Evolutionary conservation across 2,329 filamentous ascomycete genomes (phyloP).

Genomic region (Drechslerella coelobrocha): DNA sequence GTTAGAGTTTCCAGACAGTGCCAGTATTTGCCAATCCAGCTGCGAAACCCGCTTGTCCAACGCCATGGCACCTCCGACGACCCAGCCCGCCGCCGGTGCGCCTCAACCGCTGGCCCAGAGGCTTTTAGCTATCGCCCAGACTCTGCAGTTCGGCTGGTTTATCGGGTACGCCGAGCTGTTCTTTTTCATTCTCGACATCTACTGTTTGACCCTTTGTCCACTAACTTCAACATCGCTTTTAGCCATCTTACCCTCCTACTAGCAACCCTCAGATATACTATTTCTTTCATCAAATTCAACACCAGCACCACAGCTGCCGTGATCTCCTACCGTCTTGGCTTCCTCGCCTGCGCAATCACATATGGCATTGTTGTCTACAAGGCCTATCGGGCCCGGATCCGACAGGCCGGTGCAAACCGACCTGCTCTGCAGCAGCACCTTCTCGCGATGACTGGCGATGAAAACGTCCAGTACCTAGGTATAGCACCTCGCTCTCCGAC

Average conservation of each 20-base stretch:
- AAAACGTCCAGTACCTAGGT: conserved; percentile 98
- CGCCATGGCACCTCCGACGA: conserved; percentile 76
- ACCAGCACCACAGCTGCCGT: conserved; percentile 77
- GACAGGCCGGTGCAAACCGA: conserved; percentile 58
- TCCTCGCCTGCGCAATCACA: conserved; percentile 84
- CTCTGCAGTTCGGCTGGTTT: conserved; percentile 90
- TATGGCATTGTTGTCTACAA: conserved; percentile 99
- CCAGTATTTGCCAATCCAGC: not conserved
- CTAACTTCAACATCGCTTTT: conserved; percentile 45
- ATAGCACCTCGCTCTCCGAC: conserved; percentile 59
- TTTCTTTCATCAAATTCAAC: conserved; percentile 91
- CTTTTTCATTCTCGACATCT: conserved; percentile 48
- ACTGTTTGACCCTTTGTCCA: conserved; percentile 33
- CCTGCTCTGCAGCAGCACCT: conserved; percentile 70
- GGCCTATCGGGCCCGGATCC: conserved; percentile 84
- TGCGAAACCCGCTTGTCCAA: not conserved
- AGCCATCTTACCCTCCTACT: conserved; percentile 88
- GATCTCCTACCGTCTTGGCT: conserved; percentile 87
- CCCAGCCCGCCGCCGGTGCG: conserved; percentile 56
- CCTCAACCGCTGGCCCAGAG: conserved; percentile 71
- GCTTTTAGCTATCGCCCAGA: conserved; percentile 79
- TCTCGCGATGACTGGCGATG: conserved; percentile 76
- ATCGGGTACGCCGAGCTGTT: conserved; percentile 69
- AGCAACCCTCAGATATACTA: conserved; percentile 78
- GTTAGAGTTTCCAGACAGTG: conserved; percentile 28